Conservation (phyloP, 345 rosid species). For the Limnanthes douglasii region DNA sequence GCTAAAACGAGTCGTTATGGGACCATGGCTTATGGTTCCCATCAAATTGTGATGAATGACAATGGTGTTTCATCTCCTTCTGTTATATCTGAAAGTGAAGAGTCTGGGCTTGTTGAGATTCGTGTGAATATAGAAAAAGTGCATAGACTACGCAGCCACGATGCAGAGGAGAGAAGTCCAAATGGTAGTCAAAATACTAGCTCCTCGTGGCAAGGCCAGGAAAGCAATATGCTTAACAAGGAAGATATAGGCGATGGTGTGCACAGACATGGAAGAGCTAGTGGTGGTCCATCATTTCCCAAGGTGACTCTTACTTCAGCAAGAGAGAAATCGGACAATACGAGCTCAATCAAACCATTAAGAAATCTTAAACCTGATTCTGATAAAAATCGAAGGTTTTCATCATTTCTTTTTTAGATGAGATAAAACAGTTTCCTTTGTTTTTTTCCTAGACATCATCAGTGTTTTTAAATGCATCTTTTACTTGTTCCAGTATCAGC, state of each 20-base stretch:
- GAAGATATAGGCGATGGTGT: conserved; percentile 33
- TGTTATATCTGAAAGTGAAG: conserved; percentile 42
- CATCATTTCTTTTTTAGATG: conserved; percentile 3
- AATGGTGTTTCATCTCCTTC: conserved; percentile 36
- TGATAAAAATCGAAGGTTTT: conserved; percentile 38
- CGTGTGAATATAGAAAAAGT: conserved; percentile 21
- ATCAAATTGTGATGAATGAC: conserved; percentile 22
- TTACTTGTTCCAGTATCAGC: conserved; percentile 22
- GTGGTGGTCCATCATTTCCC: conserved; percentile 21
- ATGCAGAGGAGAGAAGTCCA: conserved; percentile 17
- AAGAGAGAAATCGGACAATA: conserved; percentile 31
- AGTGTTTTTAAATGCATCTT: neutral
- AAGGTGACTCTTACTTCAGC: conserved; percentile 19
- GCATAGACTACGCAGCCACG: conserved; percentile 15
- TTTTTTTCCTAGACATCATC: neutral
- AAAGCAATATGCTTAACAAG: conserved; percentile 19
- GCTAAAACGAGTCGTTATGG: conserved; percentile 19
- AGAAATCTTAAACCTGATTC: conserved; percentile 24
- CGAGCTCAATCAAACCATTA: conserved; percentile 20
- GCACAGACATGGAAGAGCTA: conserved; percentile 35
- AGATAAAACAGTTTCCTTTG: neutral
- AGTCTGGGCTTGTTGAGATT: conserved; percentile 29
- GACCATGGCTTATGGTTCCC: conserved; percentile 18
- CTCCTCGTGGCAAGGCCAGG: conserved; percentile 14
- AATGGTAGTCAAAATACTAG: conserved; percentile 13